Evolutionary conservation across 2,329 filamentous ascomycete species (phyloP).

Genomic region (Fusarium sp.): DNA sequence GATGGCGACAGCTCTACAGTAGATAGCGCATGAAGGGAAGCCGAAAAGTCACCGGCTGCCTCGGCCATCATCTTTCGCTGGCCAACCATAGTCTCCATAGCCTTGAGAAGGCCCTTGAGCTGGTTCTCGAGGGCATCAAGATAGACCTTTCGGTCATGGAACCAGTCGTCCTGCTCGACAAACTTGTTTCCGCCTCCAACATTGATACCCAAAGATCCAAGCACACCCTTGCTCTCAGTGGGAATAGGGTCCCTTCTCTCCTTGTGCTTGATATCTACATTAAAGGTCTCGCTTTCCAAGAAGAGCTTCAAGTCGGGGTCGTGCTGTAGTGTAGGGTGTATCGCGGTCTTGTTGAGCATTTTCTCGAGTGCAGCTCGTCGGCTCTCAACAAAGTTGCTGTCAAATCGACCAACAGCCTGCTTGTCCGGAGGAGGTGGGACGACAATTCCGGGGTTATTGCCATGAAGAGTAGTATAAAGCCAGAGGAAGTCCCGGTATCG

Average conservation of each 20-base stretch:
- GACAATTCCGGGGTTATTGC: slow-evolving; percentile 93
- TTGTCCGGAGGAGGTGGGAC: slow-evolving; percentile 97
- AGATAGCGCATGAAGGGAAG: slow-evolving; percentile 90
- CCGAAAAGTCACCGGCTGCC: slow-evolving; percentile 91
- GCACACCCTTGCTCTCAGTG: slow-evolving; percentile 91
- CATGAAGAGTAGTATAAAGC: slow-evolving; percentile 95
- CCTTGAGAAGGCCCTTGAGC: slow-evolving; percentile 88
- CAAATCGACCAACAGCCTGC: slow-evolving; percentile 95
- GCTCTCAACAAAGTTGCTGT: slow-evolving; percentile 95
- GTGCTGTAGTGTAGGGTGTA: slow-evolving; percentile 89
- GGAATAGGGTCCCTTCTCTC: slow-evolving; percentile 89
- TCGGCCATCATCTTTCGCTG: slow-evolving; percentile 95
- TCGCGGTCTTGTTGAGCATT: slow-evolving; percentile 96
- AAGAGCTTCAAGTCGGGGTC: slow-evolving; percentile 96
- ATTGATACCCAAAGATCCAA: slow-evolving; percentile 84
- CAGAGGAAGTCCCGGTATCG: slow-evolving; percentile 97
- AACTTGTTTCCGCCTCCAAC: slow-evolving; percentile 87
- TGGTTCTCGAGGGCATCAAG: slow-evolving; percentile 94
- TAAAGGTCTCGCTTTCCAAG: slow-evolving; percentile 95
- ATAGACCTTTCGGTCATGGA: slow-evolving; percentile 95
- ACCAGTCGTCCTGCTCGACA: slow-evolving; percentile 99
- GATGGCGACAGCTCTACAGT: slow-evolving; percentile 91
- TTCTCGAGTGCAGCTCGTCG: slow-evolving; percentile 91
- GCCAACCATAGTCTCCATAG: slow-evolving; percentile 90
- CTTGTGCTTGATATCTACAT: slow-evolving; percentile 96